phyloP scores from a whole-genome alignment of 495 filamentous ascomycete species.

The Talaromyces proteolyticus region DNA sequence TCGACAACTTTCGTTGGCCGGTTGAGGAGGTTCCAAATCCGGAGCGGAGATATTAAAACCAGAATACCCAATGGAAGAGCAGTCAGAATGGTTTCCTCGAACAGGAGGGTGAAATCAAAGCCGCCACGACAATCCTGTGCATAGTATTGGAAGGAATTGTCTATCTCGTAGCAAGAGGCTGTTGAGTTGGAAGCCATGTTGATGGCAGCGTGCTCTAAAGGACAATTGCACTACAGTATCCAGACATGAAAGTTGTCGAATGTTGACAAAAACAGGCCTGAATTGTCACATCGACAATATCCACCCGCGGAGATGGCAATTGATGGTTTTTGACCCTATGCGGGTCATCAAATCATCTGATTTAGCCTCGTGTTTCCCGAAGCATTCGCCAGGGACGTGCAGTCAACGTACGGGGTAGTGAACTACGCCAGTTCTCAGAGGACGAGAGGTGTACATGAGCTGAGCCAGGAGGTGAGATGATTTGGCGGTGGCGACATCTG shows the following conservation, averaged over 20 bases:
- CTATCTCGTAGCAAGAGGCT: conserved; percentile 25
- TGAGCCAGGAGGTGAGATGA: no score
- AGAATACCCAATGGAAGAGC: conserved; percentile 8
- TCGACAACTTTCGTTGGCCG: conserved; percentile 39
- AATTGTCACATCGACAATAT: not conserved
- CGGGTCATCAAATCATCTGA: not conserved
- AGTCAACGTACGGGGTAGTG: no score
- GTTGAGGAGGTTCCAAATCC: conserved; percentile 36
- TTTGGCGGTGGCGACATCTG: not conserved
- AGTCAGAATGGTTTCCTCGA: conserved; percentile 37
- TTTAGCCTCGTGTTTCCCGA: not conserved
- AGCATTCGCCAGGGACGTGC: no score
- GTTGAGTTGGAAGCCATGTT: conserved; percentile 13
- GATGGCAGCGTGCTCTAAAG: not conserved
- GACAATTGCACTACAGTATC: not conserved
- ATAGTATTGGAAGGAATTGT: conserved; percentile 38
- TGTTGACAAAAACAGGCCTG: not conserved
- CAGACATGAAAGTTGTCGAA: not conserved
- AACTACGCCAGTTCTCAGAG: no score
- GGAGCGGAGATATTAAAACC: conserved; percentile 29
- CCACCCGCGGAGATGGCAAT: not conserved
- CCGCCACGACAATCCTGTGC: conserved; percentile 37
- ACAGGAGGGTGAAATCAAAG: conserved; percentile 58
- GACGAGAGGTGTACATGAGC: not conserved
- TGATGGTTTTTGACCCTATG: not conserved